Evolutionary conservation across 371 early-diverging fungal genomes (phyloP), one percentile per base, ranked within the genome.

Genomic region (Haplosporangium sp.): DNA sequence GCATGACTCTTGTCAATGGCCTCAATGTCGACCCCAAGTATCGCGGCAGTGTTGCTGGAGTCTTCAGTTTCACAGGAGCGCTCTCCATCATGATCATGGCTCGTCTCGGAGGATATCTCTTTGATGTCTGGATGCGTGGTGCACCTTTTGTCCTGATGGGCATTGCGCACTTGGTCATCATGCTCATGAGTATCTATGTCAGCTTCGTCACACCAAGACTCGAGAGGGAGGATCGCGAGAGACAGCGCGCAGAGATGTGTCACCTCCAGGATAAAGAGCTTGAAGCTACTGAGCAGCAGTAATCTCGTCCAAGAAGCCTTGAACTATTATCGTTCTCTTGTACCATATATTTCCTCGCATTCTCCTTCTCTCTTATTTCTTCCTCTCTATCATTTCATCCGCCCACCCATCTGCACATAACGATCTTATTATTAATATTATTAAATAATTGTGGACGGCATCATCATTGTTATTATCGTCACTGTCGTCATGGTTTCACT

Each of bases 41-140:
- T 37, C 84, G 90, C 42, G 95, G 94, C 10, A 81, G 84, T 55
- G 88, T 93, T 0, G 90, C 94, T 0, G 94, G 94, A 12, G 84
- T 89, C 0, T 92, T 88, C 62, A 86, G 86, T 6, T 85, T 93
- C 43, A 90, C 84, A 70, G 95, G 95, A 7, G 92, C 90, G 13
- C 14, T 86, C 16, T 89, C 89, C 20, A 86, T 92, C 69, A 79
- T 92, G 71, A 21, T 89, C 48, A 80, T 70, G 59, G 83, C 64
- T 16, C 62, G 64, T 12, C 43, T 84, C 23, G 85, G 86, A 13
- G 86, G 86, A 6, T 59, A 79, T 13, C 76, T 86, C n/a, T 84
- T 84, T 56, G 86, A 86, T 53, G 69, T 29, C 20, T 85, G 85
- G 85, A 80, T 72, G 71, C 65, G 57, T 12, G 81, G 81, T 10